These are phyloP conservation scores for Aspergillus quadrilineatus DNA, from an alignment of 2,329 filamentous ascomycete species.

Conservation along the genomic window DNA sequence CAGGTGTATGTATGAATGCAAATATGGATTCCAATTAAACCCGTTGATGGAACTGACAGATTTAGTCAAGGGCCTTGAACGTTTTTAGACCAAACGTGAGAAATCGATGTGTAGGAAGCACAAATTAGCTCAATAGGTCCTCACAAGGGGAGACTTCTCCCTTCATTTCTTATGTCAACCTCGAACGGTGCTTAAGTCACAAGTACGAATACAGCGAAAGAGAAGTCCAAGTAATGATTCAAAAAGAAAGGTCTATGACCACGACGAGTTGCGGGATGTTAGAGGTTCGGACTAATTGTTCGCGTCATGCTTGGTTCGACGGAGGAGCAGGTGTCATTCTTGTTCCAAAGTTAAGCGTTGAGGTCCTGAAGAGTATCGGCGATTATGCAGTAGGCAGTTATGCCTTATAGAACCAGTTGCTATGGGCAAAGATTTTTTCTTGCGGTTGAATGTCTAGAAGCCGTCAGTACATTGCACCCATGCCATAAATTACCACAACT, in stretches of 20 bases:
- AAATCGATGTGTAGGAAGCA: not conserved
- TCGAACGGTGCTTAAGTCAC: not conserved
- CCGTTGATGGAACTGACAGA: slow-evolving; percentile 14
- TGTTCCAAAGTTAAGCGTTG: not conserved
- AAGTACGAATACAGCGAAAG: slow-evolving; percentile 9
- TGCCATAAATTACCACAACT: not conserved
- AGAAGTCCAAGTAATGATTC: not conserved
- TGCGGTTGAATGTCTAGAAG: not conserved
- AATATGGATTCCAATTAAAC: not conserved
- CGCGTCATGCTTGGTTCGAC: slow-evolving; percentile 1
- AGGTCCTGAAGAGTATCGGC: not conserved
- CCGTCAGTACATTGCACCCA: not conserved
- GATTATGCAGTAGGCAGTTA: not conserved
- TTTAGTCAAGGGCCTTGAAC: not conserved
- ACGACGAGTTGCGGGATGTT: not conserved
- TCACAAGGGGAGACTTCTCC: not conserved
- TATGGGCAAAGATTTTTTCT: not conserved
- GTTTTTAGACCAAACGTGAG: no score
- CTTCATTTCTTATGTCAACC: slow-evolving; percentile 7
- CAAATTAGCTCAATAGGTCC: not conserved
- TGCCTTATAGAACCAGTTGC: not conserved
- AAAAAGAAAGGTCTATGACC: not conserved
- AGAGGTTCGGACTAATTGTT: not conserved
- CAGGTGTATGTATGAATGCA: not conserved
- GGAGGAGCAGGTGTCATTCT: slow-evolving; percentile 4